Conservation (phyloP, 805 yeast species). For the Cyberlindnera suaveolens region DNA sequence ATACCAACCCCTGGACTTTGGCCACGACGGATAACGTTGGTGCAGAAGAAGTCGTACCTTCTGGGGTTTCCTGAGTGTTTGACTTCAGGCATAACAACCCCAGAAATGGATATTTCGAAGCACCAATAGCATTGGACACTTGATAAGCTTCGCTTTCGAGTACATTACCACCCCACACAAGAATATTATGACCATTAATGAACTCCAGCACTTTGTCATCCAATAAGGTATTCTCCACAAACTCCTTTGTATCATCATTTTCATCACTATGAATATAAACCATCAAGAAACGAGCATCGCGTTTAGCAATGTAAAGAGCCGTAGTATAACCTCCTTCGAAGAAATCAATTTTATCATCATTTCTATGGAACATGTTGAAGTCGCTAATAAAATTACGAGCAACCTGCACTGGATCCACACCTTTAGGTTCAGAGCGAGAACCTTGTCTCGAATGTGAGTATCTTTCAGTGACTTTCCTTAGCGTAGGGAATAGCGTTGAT, state of each 20-base stretch:
- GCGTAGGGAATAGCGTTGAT: constrained; percentile 29
- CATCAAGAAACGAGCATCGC: constrained; percentile 64
- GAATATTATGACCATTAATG: constrained; percentile 42
- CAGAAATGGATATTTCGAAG: constrained; percentile 73
- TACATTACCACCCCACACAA: constrained; percentile 87
- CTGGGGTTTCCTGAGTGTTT: constrained; percentile 42
- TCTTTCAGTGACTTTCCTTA: constrained; percentile 30
- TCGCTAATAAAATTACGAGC: constrained; percentile 45
- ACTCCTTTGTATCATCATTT: constrained; percentile 53
- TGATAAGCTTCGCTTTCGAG: constrained; percentile 80
- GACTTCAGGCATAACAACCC: constrained; percentile 66
- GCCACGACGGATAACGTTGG: constrained; percentile 58
- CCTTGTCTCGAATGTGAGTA: constrained; percentile 34
- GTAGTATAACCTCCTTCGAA: constrained; percentile 75
- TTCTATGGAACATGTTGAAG: constrained; percentile 40
- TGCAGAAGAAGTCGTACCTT: constrained; percentile 44
- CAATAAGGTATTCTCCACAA: constrained; percentile 49
- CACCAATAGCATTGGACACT: constrained; percentile 67
- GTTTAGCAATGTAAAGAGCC: constrained; percentile 65
- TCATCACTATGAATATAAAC: constrained; percentile 69
- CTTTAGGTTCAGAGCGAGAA: constrained; percentile 27
- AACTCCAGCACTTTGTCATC: constrained; percentile 42
- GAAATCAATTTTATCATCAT: constrained; percentile 28
- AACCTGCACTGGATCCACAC: constrained; percentile 45
- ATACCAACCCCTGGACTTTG: constrained; percentile 53